Evolutionary conservation across 257 asterid genomes (phyloP), one percentile per base, ranked within the genome.

Genomic region (Thymus quinquecostatus): DNA sequence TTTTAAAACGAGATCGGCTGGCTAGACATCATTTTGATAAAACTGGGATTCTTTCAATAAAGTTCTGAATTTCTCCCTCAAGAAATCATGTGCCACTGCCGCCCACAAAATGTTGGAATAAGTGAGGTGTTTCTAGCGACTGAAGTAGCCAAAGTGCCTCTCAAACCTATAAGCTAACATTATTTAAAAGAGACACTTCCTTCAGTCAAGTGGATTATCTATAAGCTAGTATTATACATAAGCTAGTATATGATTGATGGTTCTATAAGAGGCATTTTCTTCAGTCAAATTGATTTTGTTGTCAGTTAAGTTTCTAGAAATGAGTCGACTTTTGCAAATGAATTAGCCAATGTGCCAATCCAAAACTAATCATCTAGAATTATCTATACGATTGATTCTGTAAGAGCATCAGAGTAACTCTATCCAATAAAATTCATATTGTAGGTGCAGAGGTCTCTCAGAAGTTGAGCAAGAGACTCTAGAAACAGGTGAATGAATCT

Each of bases 31-130:
- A 47, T 64, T 70, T 33, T 57, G 21, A 64, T 44, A 36, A 45
- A 53, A 58, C 6, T 32, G 5, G n/a, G 33, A 34, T 56, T 47
- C 32, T 36, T 30, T 33, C 13, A 64, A 53, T 43, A 50, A 71
- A 10, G 21, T 21, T 1, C 64, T 33, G 48, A 13, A 29, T n/a
- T 28, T 56, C 64, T 57, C 44, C 64, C 47, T n/a, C 55, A 36
- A 36, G 36, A 59, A 51, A 34, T 51, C 61, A 34, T 49, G 57
- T 60, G 58, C 38, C 34, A 8, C 40, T 60, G 58, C 38, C 34
- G 10, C 40, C 69, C 45, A 71, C 74, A 71, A 43, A 58, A 44
- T 59, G 61, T 43, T 5, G 68, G 44, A 68, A 44, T 43, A 44
- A 60, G 60, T 10, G 36, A 48, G 45, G 48, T 2, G 45, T 43